Evolutionary conservation across 805 yeast genomes (phyloP).

Genomic region (Metschnikowia hibisci): DNA sequence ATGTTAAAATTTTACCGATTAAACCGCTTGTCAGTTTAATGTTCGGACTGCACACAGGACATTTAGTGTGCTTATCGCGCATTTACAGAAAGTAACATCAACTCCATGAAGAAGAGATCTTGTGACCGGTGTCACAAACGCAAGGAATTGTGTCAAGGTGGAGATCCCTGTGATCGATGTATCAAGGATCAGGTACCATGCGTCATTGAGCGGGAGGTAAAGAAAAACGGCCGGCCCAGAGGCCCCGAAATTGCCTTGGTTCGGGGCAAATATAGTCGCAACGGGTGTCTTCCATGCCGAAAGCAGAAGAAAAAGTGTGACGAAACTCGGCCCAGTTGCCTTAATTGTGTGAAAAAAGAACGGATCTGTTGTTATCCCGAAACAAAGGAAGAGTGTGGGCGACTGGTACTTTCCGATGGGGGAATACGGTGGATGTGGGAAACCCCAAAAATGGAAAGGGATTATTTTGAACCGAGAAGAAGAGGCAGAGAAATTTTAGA

Average conservation of each 20-base stretch:
- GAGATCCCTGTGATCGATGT: slow-evolving; percentile 20
- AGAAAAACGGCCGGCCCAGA: slow-evolving; percentile 22
- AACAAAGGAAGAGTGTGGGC: background rate
- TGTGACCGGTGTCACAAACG: slow-evolving; percentile 26
- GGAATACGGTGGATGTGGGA: background rate
- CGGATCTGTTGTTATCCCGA: slow-evolving; percentile 11
- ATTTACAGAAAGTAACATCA: background rate
- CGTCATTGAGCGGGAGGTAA: slow-evolving; percentile 13
- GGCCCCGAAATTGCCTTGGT: background rate
- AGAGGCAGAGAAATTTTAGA: background rate
- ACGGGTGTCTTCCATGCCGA: slow-evolving; percentile 22
- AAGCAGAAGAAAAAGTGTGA: slow-evolving; percentile 24
- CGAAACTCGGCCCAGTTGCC: slow-evolving; percentile 22
- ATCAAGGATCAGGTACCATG: slow-evolving; percentile 10
- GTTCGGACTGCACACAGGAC: too few species aligned
- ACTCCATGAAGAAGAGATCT: slow-evolving; percentile 13
- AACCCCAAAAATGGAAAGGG: background rate
- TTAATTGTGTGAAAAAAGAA: slow-evolving; percentile 15
- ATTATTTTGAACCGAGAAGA: background rate
- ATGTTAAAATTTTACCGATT: too few species aligned
- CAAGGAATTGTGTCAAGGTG: slow-evolving; percentile 23
- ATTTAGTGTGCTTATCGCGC: too few species aligned
- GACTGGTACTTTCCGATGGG: background rate
- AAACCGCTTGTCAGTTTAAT: too few species aligned
- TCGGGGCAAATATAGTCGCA: slow-evolving; percentile 14